These are phyloP conservation scores for Pseudovirgaria hyperparasitica DNA, from an alignment of 2,329 filamentous ascomycete genomes.

Conservation along the genomic window DNA sequence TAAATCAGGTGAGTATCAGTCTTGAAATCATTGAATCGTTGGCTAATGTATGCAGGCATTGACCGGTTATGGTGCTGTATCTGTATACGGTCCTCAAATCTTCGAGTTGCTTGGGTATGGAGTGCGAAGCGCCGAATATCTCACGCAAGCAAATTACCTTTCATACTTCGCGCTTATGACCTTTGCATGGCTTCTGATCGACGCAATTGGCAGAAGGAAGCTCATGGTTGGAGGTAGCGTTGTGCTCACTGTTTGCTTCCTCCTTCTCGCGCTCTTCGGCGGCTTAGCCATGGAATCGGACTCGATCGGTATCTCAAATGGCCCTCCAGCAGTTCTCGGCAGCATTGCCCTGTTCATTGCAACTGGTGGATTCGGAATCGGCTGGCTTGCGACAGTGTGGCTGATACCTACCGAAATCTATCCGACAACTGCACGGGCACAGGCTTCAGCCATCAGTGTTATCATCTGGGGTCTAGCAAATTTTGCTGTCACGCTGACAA, in stretches of 20 bases:
- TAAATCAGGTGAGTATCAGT: conserved; percentile 36
- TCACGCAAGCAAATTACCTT: conserved; percentile 48
- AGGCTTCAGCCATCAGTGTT: conserved; percentile 42
- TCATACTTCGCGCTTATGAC: conserved; percentile 51
- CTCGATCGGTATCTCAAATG: conserved; percentile 23
- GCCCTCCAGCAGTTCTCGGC: conserved; percentile 37
- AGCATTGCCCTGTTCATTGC: conserved; percentile 42
- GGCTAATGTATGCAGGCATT: conserved; percentile 27
- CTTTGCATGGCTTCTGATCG: conserved; percentile 46
- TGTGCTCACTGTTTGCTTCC: conserved; percentile 36
- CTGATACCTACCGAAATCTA: conserved; percentile 48
- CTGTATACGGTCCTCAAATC: conserved; percentile 51
- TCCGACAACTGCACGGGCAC: conserved; percentile 40
- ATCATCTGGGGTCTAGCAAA: conserved; percentile 46
- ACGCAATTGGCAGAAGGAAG: conserved; percentile 40
- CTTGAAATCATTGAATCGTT: too few species aligned
- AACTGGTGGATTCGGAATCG: conserved; percentile 48
- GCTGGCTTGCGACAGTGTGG: conserved; percentile 48
- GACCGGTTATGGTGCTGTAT: conserved; percentile 47
- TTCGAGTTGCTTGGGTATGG: conserved; percentile 48
- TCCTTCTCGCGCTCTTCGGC: conserved; percentile 39
- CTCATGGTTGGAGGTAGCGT: conserved; percentile 41
- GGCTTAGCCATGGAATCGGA: conserved; percentile 31
- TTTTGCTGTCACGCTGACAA: conserved; percentile 44
- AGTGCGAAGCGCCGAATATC: conserved; percentile 38